Conservation (phyloP, 2,329 filamentous ascomycete genomes). For the Monilinia fructicola region DNA sequence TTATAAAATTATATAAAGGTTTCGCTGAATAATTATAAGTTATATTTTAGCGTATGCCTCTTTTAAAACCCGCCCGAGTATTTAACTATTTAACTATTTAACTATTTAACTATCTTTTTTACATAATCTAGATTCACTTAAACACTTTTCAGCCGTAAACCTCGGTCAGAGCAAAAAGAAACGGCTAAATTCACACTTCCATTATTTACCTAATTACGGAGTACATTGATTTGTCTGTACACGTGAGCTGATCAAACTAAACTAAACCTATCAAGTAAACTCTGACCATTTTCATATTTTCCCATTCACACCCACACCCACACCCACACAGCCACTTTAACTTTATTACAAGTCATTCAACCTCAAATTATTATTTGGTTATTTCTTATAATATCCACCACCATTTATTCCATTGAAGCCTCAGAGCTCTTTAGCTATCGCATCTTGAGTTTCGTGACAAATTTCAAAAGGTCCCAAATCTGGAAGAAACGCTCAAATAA, state of each 20-base stretch:
- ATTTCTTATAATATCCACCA: neutral
- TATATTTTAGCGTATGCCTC: too few relatives aligned
- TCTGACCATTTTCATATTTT: neutral
- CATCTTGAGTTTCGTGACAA: neutral
- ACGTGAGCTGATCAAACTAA: neutral
- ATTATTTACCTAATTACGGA: too few relatives aligned
- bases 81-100: too few relatives aligned
- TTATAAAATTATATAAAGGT: too few relatives aligned
- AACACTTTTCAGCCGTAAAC: too few relatives aligned
- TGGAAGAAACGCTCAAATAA: too few relatives aligned
- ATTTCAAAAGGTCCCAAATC: too few relatives aligned
- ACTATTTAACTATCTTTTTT: neutral
- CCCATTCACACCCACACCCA: too few relatives aligned
- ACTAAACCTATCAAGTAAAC: neutral
- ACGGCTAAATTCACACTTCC: too few relatives aligned
- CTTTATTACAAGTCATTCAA: neutral
- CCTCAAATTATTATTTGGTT: neutral
- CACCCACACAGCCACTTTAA: slow-evolving; percentile 11
- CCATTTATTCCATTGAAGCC: neutral
- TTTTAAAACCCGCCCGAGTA: too few relatives aligned
- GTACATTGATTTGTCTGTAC: neutral
- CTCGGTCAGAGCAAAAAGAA: too few relatives aligned
- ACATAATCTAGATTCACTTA: neutral
- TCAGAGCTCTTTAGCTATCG: neutral
- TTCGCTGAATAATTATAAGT: too few relatives aligned